Conservation (phyloP, 495 filamentous ascomycete genomes). For the Penicillium maclennaniae region DNA sequence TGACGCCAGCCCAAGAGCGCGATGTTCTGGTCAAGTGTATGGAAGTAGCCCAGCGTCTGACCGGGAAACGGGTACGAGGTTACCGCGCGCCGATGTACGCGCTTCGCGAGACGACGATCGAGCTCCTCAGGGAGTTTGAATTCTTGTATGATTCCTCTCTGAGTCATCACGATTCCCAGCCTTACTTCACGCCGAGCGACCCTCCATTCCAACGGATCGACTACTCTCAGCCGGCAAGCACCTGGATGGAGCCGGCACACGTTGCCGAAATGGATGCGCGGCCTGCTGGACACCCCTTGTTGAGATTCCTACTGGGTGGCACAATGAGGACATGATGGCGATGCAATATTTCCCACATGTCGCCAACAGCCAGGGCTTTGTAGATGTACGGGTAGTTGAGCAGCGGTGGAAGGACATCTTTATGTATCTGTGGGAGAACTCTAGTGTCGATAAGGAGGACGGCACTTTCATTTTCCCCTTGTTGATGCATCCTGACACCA, state of each 20-base stretch:
- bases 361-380: neutral
- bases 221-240: slow-evolving; percentile 30
- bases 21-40: slow-evolving; percentile 56
- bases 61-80: slow-evolving; percentile 50
- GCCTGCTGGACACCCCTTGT: neutral
- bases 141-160: slow-evolving; percentile 57
- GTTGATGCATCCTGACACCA: neutral
- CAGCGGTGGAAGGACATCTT: neutral
- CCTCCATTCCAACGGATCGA: slow-evolving; percentile 47
- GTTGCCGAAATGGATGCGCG: neutral
- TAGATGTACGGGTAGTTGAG: neutral
- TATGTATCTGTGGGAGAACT: neutral
- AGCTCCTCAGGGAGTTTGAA: slow-evolving; percentile 49
- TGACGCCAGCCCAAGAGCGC: slow-evolving; percentile 53
- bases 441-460: neutral
- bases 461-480: neutral
- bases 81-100: slow-evolving; percentile 60
- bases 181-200: slow-evolving; percentile 47
- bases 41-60: slow-evolving; percentile 41
- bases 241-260: neutral
- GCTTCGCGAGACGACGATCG: slow-evolving; percentile 50
- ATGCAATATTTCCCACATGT: neutral
- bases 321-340: neutral
- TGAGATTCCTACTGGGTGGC: neutral
- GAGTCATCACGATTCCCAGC: slow-evolving; percentile 50